Conservation (phyloP, 257 asterid species). For the Solanum bukasovii region DNA sequence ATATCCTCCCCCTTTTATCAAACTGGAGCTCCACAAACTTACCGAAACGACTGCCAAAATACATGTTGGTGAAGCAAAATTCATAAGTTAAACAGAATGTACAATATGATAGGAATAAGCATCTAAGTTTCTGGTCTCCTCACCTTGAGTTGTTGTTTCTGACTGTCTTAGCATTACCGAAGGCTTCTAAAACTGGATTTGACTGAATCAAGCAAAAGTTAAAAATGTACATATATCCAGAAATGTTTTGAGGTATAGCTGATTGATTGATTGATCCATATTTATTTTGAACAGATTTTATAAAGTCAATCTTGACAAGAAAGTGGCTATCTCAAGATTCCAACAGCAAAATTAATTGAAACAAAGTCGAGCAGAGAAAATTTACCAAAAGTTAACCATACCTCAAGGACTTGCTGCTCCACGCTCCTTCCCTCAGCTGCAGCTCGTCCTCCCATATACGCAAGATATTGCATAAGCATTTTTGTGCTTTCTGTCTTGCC, state of each 20-base stretch:
- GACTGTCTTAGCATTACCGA: slow-evolving; percentile 90
- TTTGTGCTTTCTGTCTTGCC: slow-evolving; percentile 95
- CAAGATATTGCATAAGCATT: slow-evolving; percentile 81
- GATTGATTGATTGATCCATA: background rate
- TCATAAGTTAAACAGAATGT: background rate
- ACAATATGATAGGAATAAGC: background rate
- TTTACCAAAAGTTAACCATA: slow-evolving; percentile 14
- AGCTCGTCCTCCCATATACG: slow-evolving; percentile 76
- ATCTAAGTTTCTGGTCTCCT: background rate
- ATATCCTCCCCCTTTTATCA: slow-evolving; percentile 54
- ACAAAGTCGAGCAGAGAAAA: background rate
- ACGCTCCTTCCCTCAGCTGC: slow-evolving; percentile 54
- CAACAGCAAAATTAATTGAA: background rate
- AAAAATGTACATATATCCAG: background rate
- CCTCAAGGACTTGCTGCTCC: slow-evolving; percentile 95
- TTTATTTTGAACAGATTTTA: background rate
- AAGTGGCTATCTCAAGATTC: background rate
- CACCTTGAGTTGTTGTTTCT: slow-evolving; percentile 92
- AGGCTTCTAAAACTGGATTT: slow-evolving; percentile 90
- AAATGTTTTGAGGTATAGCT: background rate
- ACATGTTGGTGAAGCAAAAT: background rate
- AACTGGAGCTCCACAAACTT: slow-evolving; percentile 93
- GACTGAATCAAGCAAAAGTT: slow-evolving; percentile 41
- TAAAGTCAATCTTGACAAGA: background rate
- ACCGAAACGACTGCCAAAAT: slow-evolving; percentile 70